Conservation (phyloP, 2,329 filamentous ascomycete species). For the Colletotrichum sojae region DNA sequence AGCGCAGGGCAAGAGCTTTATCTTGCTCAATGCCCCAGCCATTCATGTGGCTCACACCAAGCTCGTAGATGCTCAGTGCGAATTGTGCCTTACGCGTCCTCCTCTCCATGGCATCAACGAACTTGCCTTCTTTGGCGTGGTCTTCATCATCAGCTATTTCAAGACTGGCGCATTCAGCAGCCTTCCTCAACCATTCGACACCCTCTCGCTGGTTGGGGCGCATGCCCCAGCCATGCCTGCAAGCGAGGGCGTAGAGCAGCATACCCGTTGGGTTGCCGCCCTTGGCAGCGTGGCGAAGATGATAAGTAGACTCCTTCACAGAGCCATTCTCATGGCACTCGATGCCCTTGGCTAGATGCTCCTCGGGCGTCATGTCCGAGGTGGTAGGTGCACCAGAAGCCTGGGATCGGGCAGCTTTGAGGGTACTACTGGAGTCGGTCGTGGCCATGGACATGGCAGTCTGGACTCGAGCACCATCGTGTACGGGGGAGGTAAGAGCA, state of each 20-base stretch:
- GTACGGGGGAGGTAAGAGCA: conserved; percentile 53
- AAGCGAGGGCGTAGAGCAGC: conserved; percentile 95
- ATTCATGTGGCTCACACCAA: conserved; percentile 97
- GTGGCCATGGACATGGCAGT: conserved; percentile 65
- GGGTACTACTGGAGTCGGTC: conserved; percentile 69
- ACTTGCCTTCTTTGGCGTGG: conserved; percentile 72
- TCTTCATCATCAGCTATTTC: conserved; percentile 89
- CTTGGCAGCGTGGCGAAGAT: conserved; percentile 89
- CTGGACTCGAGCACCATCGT: conserved; percentile 57
- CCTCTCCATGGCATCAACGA: conserved; percentile 76
- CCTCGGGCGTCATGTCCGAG: conserved; percentile 83
- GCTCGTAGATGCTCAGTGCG: conserved; percentile 94
- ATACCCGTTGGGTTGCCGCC: conserved; percentile 92
- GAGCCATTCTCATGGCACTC: conserved; percentile 90
- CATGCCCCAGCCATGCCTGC: conserved; percentile 98
- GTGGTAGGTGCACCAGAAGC: conserved; percentile 68
- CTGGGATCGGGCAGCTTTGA: conserved; percentile 60
- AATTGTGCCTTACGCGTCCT: conserved; percentile 94
- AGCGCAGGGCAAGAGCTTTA: conserved; percentile 86
- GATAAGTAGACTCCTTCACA: conserved; percentile 94
- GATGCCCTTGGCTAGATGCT: conserved; percentile 92
- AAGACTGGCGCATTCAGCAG: conserved; percentile 85
- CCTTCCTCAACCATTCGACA: conserved; percentile 91
- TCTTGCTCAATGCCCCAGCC: conserved; percentile 98
- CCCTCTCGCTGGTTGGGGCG: conserved; percentile 91